Evolutionary conservation across 2,329 filamentous ascomycete species (phyloP).

Genomic region (Aspergillus transmontanensis): DNA sequence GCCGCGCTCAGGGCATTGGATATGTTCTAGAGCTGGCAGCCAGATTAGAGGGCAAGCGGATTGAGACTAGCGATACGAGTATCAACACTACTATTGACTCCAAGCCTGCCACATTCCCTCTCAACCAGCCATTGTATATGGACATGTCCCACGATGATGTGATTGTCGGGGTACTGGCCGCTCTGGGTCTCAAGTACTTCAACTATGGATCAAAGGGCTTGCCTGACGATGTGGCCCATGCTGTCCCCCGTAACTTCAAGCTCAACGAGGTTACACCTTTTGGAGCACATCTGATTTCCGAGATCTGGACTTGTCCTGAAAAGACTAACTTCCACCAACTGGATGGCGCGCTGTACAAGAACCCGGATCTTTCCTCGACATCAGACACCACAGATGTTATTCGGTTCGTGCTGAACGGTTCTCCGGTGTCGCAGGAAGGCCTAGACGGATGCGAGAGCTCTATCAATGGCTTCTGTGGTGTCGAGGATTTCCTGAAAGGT

Average conservation of each 20-base stretch:
- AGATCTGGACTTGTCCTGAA: conserved; percentile 55
- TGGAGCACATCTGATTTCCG: conserved; percentile 57
- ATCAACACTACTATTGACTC: conserved; percentile 55
- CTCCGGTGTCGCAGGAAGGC: conserved; percentile 31
- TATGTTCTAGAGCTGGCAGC: conserved; percentile 56
- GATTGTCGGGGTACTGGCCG: conserved; percentile 53
- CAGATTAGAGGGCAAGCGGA: conserved; percentile 51
- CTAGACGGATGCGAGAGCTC: conserved; percentile 28
- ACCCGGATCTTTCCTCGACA: conserved; percentile 25
- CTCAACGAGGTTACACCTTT: conserved; percentile 58
- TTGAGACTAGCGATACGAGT: conserved; percentile 51
- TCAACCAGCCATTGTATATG: conserved; percentile 53
- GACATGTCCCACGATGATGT: conserved; percentile 59
- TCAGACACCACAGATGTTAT: conserved; percentile 27
- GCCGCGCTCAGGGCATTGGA: conserved; percentile 55
- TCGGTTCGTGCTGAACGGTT: conserved; percentile 34
- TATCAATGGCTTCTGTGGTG: conserved; percentile 32
- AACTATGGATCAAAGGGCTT: conserved; percentile 30
- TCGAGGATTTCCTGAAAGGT: conserved; percentile 29
- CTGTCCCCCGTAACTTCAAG: conserved; percentile 52
- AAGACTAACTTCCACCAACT: conserved; percentile 37
- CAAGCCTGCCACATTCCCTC: conserved; percentile 51
- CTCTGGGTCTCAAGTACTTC: conserved; percentile 59
- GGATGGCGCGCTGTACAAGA: conserved; percentile 35
- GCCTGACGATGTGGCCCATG: conserved; percentile 32